Evolutionary conservation across 495 filamentous ascomycete species (phyloP), one percentile per base, ranked within the genome.

Genomic region (Lophiostoma macrostomum): DNA sequence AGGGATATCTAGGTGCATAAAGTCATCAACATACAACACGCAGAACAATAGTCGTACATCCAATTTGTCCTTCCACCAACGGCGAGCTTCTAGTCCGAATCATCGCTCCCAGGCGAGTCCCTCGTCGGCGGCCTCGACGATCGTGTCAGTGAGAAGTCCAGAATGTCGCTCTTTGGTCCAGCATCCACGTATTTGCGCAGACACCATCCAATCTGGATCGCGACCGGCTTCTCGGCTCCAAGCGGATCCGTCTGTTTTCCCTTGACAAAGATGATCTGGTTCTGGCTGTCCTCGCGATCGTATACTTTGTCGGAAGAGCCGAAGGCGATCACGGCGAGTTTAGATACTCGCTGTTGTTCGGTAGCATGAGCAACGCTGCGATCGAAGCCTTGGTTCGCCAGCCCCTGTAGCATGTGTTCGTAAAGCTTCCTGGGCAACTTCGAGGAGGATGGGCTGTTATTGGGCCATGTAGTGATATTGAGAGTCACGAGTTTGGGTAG

Each of bases 391-490:
- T 53, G 30, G 30, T 66, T 61, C 7, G 66, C 66, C 30, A 70
- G 29, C 20, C 50, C 44, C 39, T 64, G 60, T 16, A 72, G 58
- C 19, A 72, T 47, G 27, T 58, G 50, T 35, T 69, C 67, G 60
- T 71, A 72, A 18, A 66, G 39, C 22, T 63, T 56, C 5, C 61
- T 52, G 0, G 68, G 67, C 12, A 71, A 40, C 28, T 61, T 60
- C 5, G 64, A 42, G 1, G 61, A 50, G 4, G 67, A 67, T 1
- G 68, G 64, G 24, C 49, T 58, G 47, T 68, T 69, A 8, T 37
- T 71, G 12, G 69, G 69, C 62, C 67, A 71, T n/a, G 68, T 69
- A 1, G 67, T 64, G 48, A 71, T 67, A 46, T 72, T 65, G 6
- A 72, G 56, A 1, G 68, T 71, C 5, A 69, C 49, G 3, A 72